Percentiles rank a stretch among this genome's conserved stretches.
Conservation (phyloP, 495 filamentous ascomycete genomes). For the Neurospora sp. region DNA sequence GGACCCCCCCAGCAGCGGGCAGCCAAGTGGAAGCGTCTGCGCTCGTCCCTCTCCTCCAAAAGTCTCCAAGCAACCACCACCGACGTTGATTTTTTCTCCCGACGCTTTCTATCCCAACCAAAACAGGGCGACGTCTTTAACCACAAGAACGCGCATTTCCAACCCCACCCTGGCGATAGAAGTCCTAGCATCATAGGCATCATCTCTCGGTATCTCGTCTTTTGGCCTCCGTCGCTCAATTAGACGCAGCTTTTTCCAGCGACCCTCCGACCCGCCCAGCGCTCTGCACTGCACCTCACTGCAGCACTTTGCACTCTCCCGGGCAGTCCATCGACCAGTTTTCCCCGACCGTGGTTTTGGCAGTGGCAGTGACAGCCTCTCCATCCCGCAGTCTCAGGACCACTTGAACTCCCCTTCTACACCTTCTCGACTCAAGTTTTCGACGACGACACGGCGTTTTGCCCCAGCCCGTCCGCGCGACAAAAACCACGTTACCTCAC, state of each 20-base stretch:
- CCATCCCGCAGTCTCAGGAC: constrained; percentile 5
- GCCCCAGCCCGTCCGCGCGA: constrained; percentile 6
- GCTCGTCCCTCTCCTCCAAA: constrained; percentile 17
- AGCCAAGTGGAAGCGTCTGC: background rate
- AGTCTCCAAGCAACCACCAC: constrained; percentile 18
- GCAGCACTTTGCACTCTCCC: constrained; percentile 3
- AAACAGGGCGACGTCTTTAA: constrained; percentile 13
- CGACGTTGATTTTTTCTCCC: constrained; percentile 18
- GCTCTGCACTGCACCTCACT: constrained; percentile 7
- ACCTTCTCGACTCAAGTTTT: constrained; percentile 4
- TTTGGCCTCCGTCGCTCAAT: constrained; percentile 11
- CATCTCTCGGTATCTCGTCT: constrained; percentile 5
- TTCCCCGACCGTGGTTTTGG: constrained; percentile 18
- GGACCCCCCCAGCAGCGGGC: background rate
- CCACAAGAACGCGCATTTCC: constrained; percentile 12
- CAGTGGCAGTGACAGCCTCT: constrained; percentile 8
- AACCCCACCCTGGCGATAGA: constrained; percentile 16
- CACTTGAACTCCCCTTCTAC: constrained; percentile 5
- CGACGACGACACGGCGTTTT: constrained; percentile 6
- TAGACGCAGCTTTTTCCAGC: constrained; percentile 12
- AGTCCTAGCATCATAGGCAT: constrained; percentile 17
- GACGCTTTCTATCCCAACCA: constrained; percentile 14
- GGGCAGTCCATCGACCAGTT: constrained; percentile 7
- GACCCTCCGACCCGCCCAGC: constrained; percentile 13
- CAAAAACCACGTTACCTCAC: constrained; percentile 6